Evolutionary conservation across 768 basidiomycete genomes (phyloP).

Genomic region (Lactarius psammicola): DNA sequence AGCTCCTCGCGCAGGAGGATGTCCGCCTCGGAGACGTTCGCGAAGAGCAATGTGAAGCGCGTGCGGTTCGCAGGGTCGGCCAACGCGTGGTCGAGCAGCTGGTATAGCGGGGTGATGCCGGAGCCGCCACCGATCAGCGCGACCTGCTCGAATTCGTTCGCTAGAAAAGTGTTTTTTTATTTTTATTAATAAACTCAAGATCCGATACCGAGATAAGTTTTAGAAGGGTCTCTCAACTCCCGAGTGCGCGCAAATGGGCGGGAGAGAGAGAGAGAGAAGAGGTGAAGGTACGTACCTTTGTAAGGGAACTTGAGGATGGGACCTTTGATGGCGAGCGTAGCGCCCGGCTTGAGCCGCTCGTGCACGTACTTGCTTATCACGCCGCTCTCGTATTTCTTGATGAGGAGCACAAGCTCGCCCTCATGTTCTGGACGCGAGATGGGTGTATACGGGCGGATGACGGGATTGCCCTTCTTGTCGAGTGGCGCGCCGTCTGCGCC

Average conservation of each 20-base stretch:
- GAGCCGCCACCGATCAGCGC: slow-evolving; percentile 91
- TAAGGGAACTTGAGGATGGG: slow-evolving; percentile 87
- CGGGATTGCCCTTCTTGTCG: slow-evolving; percentile 80
- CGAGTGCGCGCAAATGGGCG: too few species aligned
- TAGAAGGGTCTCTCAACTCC: too few species aligned
- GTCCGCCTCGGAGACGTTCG: slow-evolving; percentile 86
- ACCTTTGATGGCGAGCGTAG: slow-evolving; percentile 83
- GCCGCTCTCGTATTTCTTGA: slow-evolving; percentile 85
- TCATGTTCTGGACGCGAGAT: slow-evolving; percentile 71
- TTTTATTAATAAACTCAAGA: too few species aligned
- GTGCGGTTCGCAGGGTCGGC: slow-evolving; percentile 81
- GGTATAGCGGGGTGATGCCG: slow-evolving; percentile 89
- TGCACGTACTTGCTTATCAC: slow-evolving; percentile 84
- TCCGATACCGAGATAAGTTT: too few species aligned
- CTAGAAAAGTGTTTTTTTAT: too few species aligned
- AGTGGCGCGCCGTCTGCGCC: slow-evolving; percentile 45
- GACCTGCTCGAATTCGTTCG: slow-evolving; percentile 81
- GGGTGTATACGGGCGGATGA: slow-evolving; percentile 92
- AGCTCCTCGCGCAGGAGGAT: slow-evolving; percentile 83
- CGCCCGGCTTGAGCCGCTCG: slow-evolving; percentile 69
- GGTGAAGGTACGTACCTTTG: slow-evolving; percentile 59
- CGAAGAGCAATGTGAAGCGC: slow-evolving; percentile 89
- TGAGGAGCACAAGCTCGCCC: slow-evolving; percentile 74
- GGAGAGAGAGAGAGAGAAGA: too few species aligned
- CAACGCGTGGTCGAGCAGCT: slow-evolving; percentile 73